A percentile compares a stretch with the other conserved stretches of the same genome.
These are phyloP conservation scores for Sorghum bicolor DNA, from an alignment of 176 grass and related monocot species.

Conservation along the genomic window DNA sequence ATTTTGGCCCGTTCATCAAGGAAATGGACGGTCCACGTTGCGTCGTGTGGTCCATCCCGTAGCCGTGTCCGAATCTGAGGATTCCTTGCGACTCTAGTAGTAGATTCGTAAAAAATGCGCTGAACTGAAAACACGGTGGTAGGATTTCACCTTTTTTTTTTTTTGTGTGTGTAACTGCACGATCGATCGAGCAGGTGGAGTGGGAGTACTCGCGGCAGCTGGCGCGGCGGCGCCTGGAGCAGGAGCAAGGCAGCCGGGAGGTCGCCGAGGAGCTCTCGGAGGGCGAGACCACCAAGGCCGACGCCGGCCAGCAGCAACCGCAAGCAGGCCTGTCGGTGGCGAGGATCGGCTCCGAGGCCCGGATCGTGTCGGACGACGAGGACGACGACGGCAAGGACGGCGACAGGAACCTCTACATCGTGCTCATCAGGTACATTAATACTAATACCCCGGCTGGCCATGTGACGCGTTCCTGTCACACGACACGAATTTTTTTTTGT, in stretches of 20 bases:
- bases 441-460: too few relatives aligned
- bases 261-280: conserved; percentile 71
- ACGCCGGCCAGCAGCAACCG: neutral
- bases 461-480: neutral
- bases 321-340: neutral
- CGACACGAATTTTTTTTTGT: neutral
- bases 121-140: too few relatives aligned
- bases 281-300: conserved; percentile 43
- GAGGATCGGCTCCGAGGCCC: conserved; percentile 46
- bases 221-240: conserved; percentile 36
- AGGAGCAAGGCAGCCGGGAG: conserved; percentile 54
- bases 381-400: conserved; percentile 12
- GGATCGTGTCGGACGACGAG: conserved; percentile 61
- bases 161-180: too few relatives aligned
- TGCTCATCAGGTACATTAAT: conserved; percentile 71
- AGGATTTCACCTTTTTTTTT: too few relatives aligned
- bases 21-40: too few relatives aligned
- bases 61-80: too few relatives aligned
- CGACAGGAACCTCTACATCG: conserved; percentile 64
- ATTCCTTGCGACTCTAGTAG: too few relatives aligned
- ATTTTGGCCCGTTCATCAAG: too few relatives aligned
- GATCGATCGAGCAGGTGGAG: conserved; percentile 28
- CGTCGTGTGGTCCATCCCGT: too few relatives aligned
- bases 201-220: conserved; percentile 41
- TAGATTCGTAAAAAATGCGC: too few relatives aligned